These are phyloP conservation scores for Tolypocladium tropicale DNA, from an alignment of 2,329 filamentous ascomycete species.

Conservation along the genomic window DNA sequence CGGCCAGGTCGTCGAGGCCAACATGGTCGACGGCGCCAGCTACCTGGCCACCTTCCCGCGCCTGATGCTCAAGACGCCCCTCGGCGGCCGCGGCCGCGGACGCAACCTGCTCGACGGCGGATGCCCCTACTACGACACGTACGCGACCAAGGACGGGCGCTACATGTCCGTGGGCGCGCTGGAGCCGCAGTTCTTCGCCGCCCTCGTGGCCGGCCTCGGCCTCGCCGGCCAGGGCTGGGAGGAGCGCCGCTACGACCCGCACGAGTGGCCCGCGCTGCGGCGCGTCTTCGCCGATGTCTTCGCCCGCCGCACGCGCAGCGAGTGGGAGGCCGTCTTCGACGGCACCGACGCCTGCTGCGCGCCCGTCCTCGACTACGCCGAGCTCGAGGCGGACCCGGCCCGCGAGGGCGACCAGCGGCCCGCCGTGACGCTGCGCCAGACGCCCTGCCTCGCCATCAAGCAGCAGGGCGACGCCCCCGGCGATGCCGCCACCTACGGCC, in stretches of 20 bases:
- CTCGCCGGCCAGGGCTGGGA: conserved; percentile 43
- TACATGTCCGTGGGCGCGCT: conserved; percentile 86
- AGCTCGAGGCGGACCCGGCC: conserved; percentile 46
- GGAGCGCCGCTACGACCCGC: conserved; percentile 45
- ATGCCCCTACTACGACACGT: conserved; percentile 81
- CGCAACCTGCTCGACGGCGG: conserved; percentile 75
- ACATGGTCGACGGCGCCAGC: conserved; percentile 87
- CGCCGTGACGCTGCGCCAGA: conserved; percentile 55
- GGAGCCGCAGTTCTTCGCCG: conserved; percentile 75
- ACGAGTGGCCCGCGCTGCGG: conserved; percentile 58
- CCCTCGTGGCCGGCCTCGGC: conserved; percentile 56
- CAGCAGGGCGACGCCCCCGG: conserved; percentile 21
- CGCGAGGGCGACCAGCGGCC: conserved; percentile 62
- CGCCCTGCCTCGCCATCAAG: conserved; percentile 56
- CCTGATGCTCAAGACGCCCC: conserved; percentile 49
- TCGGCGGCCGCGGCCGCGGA: conserved; percentile 57
- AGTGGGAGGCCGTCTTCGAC: conserved; percentile 84
- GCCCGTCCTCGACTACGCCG: conserved; percentile 68
- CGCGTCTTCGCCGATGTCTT: conserved; percentile 54
- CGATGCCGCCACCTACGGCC: conserved; percentile 38
- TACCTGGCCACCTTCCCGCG: conserved; percentile 74
- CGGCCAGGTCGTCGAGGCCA: conserved; percentile 87
- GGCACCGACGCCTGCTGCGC: conserved; percentile 87
- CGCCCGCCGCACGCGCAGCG: conserved; percentile 54
- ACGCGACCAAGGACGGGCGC: conserved; percentile 68